Conservation (phyloP, 768 basidiomycete genomes). For the Tephrocybe rancida region DNA sequence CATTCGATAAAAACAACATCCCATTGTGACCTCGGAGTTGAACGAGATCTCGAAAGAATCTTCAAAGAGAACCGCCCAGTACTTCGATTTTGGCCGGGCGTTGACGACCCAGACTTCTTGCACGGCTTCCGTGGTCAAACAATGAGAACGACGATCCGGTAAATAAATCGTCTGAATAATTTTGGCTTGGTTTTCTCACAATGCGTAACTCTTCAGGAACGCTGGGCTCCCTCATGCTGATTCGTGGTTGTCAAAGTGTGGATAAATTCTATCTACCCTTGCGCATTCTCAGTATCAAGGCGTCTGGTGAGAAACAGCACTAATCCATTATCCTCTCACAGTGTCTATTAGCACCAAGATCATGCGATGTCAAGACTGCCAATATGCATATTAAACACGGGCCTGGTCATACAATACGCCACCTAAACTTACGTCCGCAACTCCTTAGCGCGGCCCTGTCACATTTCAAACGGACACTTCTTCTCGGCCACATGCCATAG, state of each 20-base stretch:
- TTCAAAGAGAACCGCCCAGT: not conserved
- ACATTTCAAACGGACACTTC: not conserved
- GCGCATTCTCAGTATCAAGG: too few relatives aligned
- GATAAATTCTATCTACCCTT: too few relatives aligned
- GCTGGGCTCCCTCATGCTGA: not conserved
- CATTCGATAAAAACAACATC: not conserved
- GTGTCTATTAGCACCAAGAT: not conserved
- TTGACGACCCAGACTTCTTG: constrained; percentile 2
- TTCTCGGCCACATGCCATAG: constrained; percentile 11
- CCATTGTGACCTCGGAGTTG: constrained; percentile 6
- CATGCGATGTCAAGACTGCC: not conserved
- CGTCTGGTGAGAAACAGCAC: too few relatives aligned
- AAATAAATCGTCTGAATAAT: constrained; percentile 1
- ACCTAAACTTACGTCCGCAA: constrained; percentile 4
- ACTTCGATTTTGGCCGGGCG: not conserved
- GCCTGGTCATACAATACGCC: not conserved
- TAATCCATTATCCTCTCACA: too few relatives aligned
- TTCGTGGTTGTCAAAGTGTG: too few relatives aligned
- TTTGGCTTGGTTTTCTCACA: constrained; percentile 12
- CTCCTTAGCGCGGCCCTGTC: constrained; percentile 9
- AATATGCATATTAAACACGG: not conserved
- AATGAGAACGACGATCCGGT: constrained; percentile 10
- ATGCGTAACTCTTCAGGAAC: constrained; percentile 13
- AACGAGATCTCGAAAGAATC: not conserved
- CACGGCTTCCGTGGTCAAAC: constrained; percentile 13